A percentile compares a stretch with the other conserved stretches of the same genome.
Evolutionary conservation across 345 rosid genomes (phyloP).

Genomic region (Dipteronia sinensis): DNA sequence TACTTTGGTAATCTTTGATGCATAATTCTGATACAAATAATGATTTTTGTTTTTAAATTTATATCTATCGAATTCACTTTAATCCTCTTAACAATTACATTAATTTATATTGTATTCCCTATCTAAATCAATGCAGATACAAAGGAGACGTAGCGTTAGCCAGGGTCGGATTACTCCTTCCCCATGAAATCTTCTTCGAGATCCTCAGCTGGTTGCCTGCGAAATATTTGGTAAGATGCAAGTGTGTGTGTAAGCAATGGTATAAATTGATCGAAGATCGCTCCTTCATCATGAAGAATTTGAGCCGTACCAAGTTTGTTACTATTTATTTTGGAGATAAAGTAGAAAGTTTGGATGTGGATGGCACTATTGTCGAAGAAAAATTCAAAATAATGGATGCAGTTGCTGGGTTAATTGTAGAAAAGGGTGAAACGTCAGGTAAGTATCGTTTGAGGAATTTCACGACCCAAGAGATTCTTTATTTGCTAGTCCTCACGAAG

Average conservation of each 20-base stretch:
- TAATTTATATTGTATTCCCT: no score
- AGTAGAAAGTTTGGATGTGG: not conserved
- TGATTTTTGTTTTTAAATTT: no score
- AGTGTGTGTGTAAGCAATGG: not conserved
- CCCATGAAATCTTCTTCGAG: not conserved
- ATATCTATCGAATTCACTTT: no score
- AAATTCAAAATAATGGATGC: not conserved
- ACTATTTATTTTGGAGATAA: not conserved
- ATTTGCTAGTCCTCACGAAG: not conserved
- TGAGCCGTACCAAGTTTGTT: no score
- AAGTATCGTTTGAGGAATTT: slow-evolving; percentile 2
- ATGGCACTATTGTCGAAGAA: not conserved
- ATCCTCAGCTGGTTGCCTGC: not conserved
- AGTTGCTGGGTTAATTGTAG: not conserved
- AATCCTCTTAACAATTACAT: no score
- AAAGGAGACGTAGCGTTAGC: not conserved
- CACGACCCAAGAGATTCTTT: not conserved
- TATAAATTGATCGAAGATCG: slow-evolving; percentile 7
- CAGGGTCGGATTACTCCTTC: not conserved
- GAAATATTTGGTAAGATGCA: not conserved
- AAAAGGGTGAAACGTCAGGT: not conserved
- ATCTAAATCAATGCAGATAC: no score
- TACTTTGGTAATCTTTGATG: no score
- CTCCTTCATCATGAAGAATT: not conserved
- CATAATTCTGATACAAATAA: no score